phyloP scores from a whole-genome alignment of 495 filamentous ascomycete species.

The Penicillium waksmanii region DNA sequence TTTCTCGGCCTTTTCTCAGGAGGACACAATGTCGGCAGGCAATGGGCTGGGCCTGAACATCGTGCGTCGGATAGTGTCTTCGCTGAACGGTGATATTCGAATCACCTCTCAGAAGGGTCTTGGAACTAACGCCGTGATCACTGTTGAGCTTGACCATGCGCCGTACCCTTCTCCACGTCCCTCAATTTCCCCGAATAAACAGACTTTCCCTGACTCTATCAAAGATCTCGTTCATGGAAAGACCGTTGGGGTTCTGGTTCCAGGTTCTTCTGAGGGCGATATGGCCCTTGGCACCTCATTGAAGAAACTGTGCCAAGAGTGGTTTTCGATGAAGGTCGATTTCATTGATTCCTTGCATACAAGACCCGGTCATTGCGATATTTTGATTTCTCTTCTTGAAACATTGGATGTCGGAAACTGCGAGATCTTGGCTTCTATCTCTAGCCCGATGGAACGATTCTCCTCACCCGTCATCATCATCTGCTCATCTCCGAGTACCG shows the following conservation, averaged over 20 bases:
- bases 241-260: constrained; percentile 15
- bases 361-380: constrained; percentile 12
- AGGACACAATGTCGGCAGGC: constrained; percentile 61
- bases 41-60: constrained; percentile 70
- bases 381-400: constrained; percentile 16
- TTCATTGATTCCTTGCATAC: constrained; percentile 8
- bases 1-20: constrained; percentile 70
- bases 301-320: constrained; percentile 18
- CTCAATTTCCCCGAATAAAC: neutral
- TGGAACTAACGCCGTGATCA: constrained; percentile 56
- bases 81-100: constrained; percentile 49
- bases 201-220: neutral
- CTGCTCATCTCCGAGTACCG: constrained; percentile 1
- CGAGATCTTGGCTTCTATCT: constrained; percentile 3
- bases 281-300: constrained; percentile 12
- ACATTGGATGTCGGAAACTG: constrained; percentile 4
- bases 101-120: constrained; percentile 28
- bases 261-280: constrained; percentile 13
- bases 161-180: neutral
- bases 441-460: neutral
- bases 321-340: constrained; percentile 16
- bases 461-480: constrained; percentile 1
- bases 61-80: constrained; percentile 59
- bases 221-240: constrained; percentile 9
- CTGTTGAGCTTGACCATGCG: constrained; percentile 31